Conservation (phyloP, 139 green algal genomes). For the Chlamydomonas incerta region DNA sequence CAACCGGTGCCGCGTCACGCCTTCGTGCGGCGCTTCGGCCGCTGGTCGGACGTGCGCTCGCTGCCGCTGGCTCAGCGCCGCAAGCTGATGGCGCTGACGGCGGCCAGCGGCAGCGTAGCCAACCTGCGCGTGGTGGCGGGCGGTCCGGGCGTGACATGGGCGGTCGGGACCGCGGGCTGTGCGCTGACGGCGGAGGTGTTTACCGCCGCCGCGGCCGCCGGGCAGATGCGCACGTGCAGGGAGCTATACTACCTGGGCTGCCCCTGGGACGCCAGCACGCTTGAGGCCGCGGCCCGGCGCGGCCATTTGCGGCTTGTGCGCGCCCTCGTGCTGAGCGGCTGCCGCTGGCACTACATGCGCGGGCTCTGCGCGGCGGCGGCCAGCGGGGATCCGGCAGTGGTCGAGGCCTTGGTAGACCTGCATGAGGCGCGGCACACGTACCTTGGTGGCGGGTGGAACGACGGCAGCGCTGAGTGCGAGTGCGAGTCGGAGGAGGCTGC, state of each 20-base stretch:
- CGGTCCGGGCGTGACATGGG: not conserved
- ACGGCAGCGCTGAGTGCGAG: too few relatives aligned
- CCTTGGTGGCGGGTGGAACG: too few relatives aligned
- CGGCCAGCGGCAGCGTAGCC: not conserved
- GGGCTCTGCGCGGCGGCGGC: too few relatives aligned
- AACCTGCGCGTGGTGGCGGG: not conserved
- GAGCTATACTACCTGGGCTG: not conserved
- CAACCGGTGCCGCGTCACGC: not conserved
- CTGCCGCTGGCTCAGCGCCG: not conserved
- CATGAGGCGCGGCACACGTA: too few relatives aligned
- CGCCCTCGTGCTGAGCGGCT: not conserved
- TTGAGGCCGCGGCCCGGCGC: not conserved
- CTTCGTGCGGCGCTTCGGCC: not conserved
- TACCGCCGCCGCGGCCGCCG: not conserved
- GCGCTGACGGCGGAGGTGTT: too few relatives aligned
- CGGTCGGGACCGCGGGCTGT: not conserved
- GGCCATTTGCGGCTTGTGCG: not conserved
- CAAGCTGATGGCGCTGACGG: not conserved
- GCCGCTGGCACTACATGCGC: not conserved
- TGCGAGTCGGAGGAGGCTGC: too few relatives aligned
- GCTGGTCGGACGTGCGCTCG: not conserved
- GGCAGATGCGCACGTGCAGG: not conserved
- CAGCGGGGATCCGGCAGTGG: too few relatives aligned
- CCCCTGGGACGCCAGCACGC: not conserved
- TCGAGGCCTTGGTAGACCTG: too few relatives aligned